phyloP scores from a whole-genome alignment of 2,329 filamentous ascomycete genomes.

The Aspergillus pseudoterreus region DNA sequence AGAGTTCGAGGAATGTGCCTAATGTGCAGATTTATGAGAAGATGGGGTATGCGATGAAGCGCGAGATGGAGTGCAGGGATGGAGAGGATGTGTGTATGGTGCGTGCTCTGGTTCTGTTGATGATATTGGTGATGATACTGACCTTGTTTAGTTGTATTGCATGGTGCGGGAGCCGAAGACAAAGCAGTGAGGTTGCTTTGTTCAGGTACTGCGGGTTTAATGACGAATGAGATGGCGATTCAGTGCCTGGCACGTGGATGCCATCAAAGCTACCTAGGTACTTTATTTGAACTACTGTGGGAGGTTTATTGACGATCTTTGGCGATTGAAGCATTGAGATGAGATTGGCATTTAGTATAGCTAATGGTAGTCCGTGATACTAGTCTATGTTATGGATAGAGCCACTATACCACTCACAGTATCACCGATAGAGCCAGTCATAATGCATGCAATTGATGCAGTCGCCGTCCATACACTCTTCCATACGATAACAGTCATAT shows the following conservation, averaged over 20 bases:
- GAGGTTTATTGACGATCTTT: too few species aligned
- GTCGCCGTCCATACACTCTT: too few species aligned
- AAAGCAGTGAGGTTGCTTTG: neutral
- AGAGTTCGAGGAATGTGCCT: slow-evolving; percentile 64
- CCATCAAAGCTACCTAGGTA: too few species aligned
- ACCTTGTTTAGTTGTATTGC: slow-evolving; percentile 14
- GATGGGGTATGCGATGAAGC: slow-evolving; percentile 64
- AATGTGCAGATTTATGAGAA: slow-evolving; percentile 69
- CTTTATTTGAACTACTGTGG: too few species aligned
- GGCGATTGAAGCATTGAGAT: too few species aligned
- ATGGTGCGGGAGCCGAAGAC: slow-evolving; percentile 17
- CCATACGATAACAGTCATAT: neutral
- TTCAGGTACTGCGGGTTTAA: neutral
- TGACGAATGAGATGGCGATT: neutral
- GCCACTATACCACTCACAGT: too few species aligned
- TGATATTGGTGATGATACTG: neutral
- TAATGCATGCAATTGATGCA: too few species aligned
- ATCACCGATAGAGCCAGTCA: too few species aligned
- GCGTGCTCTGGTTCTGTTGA: slow-evolving; percentile 8
- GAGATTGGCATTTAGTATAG: too few species aligned
- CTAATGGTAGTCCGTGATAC: too few species aligned
- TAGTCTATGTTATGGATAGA: too few species aligned
- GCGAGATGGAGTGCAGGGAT: slow-evolving; percentile 65
- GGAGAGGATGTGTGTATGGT: slow-evolving; percentile 55
- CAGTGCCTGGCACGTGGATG: too few species aligned